Evolutionary conservation across 345 rosid genomes (phyloP), one percentile per base, ranked within the genome.

Genomic region (Eucalyptus sp.): DNA sequence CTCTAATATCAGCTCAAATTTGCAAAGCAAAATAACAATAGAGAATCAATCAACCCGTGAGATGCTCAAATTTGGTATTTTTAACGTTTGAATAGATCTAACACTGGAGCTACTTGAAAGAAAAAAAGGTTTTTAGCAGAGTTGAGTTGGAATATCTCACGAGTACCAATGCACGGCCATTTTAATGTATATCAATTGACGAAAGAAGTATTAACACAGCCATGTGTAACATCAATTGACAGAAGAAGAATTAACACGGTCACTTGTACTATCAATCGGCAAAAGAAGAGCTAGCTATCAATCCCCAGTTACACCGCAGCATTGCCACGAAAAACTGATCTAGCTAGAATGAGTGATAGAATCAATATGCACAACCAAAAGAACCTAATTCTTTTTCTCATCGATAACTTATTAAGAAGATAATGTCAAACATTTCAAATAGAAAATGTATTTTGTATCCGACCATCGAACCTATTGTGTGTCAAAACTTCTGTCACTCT

Each of bases 401-500:
- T 37, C 7, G 27, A 20, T 76, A 76, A 22, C 46, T 76, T 76
- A 76, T 76, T 76, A 37, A 37, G 81, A 17, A 16, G 22, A 76
- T 37, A 18, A 76, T 37, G 27, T 76, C 83, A 37, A 37, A 76
- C 83, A 18, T 76, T 22, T 76, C 83, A 37, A 37, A 76, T 44
- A 37, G 83, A 18, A 76, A 76, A 76, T 37, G 83, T 76, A 76
- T 89, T 91, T 88, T 90, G 92, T 85, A 89, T 87, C 80, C 83
- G 91, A 83, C 71, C 88, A 86, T 90, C 93, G 16, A 93, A 91
- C 51, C 92, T 92, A 90, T 89, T 88, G 86, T 93, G 94, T 64
- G 92, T 88, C 89, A 93, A 87, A 87, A 93, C 93, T 91, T 95
- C 96, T 90, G 94, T 87, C 24, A 93, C 94, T 79, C 97, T 93